phyloP scores from a whole-genome alignment of 2,329 filamentous ascomycete species.

The Colletotrichum theobromicola region DNA sequence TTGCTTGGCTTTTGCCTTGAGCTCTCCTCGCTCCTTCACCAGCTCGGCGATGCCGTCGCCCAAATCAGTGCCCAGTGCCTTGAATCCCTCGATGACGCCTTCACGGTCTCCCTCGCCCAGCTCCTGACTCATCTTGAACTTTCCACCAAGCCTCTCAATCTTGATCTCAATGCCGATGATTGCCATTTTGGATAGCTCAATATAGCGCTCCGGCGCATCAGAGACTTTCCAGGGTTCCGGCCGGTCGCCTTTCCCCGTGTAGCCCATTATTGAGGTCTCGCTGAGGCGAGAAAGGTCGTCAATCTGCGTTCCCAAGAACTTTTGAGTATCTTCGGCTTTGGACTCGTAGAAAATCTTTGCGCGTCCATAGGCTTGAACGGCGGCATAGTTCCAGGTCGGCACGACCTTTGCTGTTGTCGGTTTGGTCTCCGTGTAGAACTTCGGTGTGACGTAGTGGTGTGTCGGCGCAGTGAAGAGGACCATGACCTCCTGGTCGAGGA shows the following conservation, averaged over 20 bases:
- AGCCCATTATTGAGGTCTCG: constrained; percentile 63
- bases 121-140: constrained; percentile 74
- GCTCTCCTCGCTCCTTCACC: constrained; percentile 33
- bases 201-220: constrained; percentile 61
- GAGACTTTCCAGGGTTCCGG: constrained; percentile 58
- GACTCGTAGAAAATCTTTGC: constrained; percentile 59
- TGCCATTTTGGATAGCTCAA: constrained; percentile 61
- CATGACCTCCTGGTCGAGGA: constrained; percentile 59
- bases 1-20: constrained; percentile 26
- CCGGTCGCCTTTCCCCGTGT: constrained; percentile 40
- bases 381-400: constrained; percentile 74
- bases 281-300: constrained; percentile 54
- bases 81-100: constrained; percentile 64
- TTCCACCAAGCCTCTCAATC: constrained; percentile 61
- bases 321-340: constrained; percentile 44
- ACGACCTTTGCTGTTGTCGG: constrained; percentile 69
- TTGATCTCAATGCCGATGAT: constrained; percentile 67
- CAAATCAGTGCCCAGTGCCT: constrained; percentile 33
- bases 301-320: constrained; percentile 58
- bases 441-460: constrained; percentile 71
- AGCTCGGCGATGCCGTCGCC: constrained; percentile 34
- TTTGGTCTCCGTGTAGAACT: constrained; percentile 72
- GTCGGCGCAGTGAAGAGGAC: constrained; percentile 63
- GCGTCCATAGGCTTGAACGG: constrained; percentile 67
- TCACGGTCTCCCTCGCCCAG: constrained; percentile 54